Base-by-base conservation (phyloP, 2,329 filamentous ascomycete genomes). In the Onygenales sp. region DNA sequence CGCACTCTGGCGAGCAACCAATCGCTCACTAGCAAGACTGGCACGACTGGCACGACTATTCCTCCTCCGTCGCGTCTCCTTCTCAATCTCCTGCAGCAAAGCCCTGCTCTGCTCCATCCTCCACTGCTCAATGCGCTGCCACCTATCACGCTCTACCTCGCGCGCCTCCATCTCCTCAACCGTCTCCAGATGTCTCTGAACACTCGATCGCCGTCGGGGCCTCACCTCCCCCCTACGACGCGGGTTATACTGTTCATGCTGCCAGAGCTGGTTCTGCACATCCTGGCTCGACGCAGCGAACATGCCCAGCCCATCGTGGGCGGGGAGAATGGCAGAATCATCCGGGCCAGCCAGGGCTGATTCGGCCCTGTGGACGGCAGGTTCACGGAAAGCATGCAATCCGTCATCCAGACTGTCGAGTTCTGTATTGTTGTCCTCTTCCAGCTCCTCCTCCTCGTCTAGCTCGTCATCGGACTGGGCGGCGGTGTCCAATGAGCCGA, bases 361-460 rank as follows among this genome's bases (percentile, higher is more conserved):
- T 38, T 10, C 17, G 6, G 44, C 35, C 13, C 41, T 47, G 27
- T 51, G 51, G 33, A 33, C 31, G 43, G 45, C 75, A 13, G 79
- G 76, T 44, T 89, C 83, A 50, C 89, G 83, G 65, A 96, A 96
- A 43, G 90, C 91, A 59, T 91, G 86, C 1, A 97, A 77, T 52
- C 94, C 91, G 65, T 92, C 91, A 67, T 97, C 92, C 42, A 97
- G 78, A 66, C 90, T 95, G 68, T 98, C 93, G 44, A 97, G 77
- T 7, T 72, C 71, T 58, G 68, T 67, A 10, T 69, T 68, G 7
- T 75, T 75, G 31, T 78, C 75, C 54, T 78, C 75, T 41, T 77
- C 72, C 8, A 68, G 50, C 11, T 60, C 60, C 57, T 89, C 86
- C 33, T 88, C 86, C 32, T 73, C 69, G 53, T 71, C 72, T 2